Percentiles rank a stretch among this genome's conserved stretches.
These are phyloP conservation scores for Cucumis cinereus DNA, from an alignment of 306 rosid species.

Conservation along the genomic window DNA sequence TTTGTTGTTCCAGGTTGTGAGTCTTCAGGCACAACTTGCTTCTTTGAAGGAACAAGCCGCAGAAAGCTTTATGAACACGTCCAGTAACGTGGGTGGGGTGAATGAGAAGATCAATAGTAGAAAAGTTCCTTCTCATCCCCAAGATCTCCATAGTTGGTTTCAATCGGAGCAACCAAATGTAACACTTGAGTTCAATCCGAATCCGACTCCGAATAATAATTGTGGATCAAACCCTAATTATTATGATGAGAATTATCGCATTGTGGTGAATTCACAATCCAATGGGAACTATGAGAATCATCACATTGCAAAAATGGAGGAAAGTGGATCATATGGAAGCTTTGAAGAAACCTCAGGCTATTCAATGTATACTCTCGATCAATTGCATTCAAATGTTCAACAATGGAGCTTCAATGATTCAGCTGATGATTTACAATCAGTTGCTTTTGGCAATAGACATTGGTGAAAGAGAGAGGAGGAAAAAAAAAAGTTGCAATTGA, in stretches of 20 bases:
- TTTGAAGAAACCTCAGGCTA: slow-evolving; percentile 46
- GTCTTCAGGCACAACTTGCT: slow-evolving; percentile 78
- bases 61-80: slow-evolving; percentile 35
- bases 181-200: slow-evolving; percentile 27
- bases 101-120: slow-evolving; percentile 26
- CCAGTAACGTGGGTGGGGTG: slow-evolving; percentile 45
- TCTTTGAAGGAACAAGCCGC: slow-evolving; percentile 67
- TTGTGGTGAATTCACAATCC: slow-evolving; percentile 28
- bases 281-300: slow-evolving; percentile 27
- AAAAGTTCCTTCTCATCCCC: slow-evolving; percentile 22
- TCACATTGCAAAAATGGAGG: slow-evolving; percentile 22
- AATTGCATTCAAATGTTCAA: slow-evolving; percentile 32
- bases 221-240: slow-evolving; percentile 14
- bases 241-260: slow-evolving; percentile 24
- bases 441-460: slow-evolving; percentile 50
- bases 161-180: slow-evolving; percentile 22
- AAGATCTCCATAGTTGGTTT: slow-evolving; percentile 49
- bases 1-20: slow-evolving; percentile 47
- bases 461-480: not conserved
- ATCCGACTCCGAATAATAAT: slow-evolving; percentile 12
- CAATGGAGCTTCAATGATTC: slow-evolving; percentile 46
- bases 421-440: slow-evolving; percentile 48
- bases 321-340: slow-evolving; percentile 52
- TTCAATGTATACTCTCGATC: slow-evolving; percentile 44
- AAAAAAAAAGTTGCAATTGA: not conserved